These are phyloP conservation scores for Pilatotrama ljubarskyi DNA, from an alignment of 768 basidiomycete genomes.

Conservation along the genomic window DNA sequence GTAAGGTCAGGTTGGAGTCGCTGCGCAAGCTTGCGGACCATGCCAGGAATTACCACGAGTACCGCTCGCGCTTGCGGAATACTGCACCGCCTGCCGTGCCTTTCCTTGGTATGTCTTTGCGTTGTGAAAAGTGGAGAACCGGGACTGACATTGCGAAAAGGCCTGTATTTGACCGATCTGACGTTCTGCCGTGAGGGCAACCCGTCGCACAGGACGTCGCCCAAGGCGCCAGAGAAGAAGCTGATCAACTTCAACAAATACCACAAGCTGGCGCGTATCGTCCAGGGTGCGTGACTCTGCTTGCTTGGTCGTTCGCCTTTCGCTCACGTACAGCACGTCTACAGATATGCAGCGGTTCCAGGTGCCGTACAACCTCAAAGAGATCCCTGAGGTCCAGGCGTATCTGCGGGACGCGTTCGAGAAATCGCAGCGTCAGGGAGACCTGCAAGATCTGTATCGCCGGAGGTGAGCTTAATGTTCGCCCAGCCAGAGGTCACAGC, in stretches of 20 bases:
- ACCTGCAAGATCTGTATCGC: conserved; percentile 82
- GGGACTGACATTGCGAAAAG: conserved; percentile 37
- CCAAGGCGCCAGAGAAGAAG: conserved; percentile 70
- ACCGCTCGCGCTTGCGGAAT: conserved; percentile 82
- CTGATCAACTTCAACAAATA: conserved; percentile 98
- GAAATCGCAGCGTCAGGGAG: conserved; percentile 73
- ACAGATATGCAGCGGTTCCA: conserved; percentile 93
- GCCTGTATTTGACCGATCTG: conserved; percentile 86
- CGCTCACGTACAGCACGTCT: background rate
- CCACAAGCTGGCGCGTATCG: conserved; percentile 82
- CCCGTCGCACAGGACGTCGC: conserved; percentile 79
- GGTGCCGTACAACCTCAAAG: conserved; percentile 80
- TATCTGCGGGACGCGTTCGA: conserved; percentile 76
- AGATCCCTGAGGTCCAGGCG: conserved; percentile 85
- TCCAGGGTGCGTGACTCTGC: conserved; percentile 58
- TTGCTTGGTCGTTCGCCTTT: background rate
- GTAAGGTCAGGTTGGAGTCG: conserved; percentile 72
- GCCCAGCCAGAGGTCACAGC: background rate
- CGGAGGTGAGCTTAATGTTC: conserved; percentile 57
- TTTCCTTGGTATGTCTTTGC: conserved; percentile 71
- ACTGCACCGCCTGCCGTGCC: conserved; percentile 93
- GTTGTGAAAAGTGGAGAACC: conserved; percentile 9
- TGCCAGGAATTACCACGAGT: conserved; percentile 86
- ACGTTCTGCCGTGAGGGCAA: conserved; percentile 97
- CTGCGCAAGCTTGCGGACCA: conserved; percentile 90